Evolutionary conservation across 208 protist species (phyloP).

Genomic region (Wallacemonas sp.): DNA sequence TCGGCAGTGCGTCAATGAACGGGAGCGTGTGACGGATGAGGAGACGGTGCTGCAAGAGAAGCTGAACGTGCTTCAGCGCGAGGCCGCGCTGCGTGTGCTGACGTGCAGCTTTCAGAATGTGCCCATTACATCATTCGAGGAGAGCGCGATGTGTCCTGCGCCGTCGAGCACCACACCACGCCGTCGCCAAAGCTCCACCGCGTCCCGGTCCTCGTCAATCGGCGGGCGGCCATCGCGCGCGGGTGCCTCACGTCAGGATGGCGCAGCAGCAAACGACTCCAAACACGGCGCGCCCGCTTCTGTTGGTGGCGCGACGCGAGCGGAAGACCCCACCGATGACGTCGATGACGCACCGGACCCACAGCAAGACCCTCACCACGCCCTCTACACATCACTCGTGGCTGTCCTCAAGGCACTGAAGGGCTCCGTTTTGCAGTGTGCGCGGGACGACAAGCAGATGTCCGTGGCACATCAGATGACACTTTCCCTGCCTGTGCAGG

Average conservation of each 20-base stretch:
- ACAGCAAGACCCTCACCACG: too few species aligned
- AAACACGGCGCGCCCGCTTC: too few species aligned
- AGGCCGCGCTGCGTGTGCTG: slow-evolving; percentile 25
- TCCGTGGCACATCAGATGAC: slow-evolving; percentile 36
- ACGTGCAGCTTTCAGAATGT: slow-evolving; percentile 25
- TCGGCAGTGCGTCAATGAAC: slow-evolving; percentile 19
- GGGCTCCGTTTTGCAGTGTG: slow-evolving; percentile 46
- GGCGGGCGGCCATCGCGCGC: too few species aligned
- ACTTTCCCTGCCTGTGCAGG: slow-evolving; percentile 22
- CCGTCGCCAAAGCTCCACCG: neutral
- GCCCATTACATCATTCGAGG: slow-evolving; percentile 7
- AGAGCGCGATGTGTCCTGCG: neutral
- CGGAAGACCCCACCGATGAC: too few species aligned
- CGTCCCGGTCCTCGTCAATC: neutral
- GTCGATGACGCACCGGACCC: too few species aligned
- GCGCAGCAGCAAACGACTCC: too few species aligned
- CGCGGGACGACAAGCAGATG: slow-evolving; percentile 44
- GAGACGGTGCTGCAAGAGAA: slow-evolving; percentile 18
- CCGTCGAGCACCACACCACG: neutral
- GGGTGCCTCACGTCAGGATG: too few species aligned
- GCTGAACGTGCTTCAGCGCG: slow-evolving; percentile 23
- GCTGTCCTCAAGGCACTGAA: slow-evolving; percentile 58
- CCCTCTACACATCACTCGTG: slow-evolving; percentile 29
- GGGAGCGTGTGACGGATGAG: slow-evolving; percentile 12
- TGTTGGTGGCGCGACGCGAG: too few species aligned